Evolutionary conservation across 768 basidiomycete genomes (phyloP).

Genomic region (Boletus barrowsii): DNA sequence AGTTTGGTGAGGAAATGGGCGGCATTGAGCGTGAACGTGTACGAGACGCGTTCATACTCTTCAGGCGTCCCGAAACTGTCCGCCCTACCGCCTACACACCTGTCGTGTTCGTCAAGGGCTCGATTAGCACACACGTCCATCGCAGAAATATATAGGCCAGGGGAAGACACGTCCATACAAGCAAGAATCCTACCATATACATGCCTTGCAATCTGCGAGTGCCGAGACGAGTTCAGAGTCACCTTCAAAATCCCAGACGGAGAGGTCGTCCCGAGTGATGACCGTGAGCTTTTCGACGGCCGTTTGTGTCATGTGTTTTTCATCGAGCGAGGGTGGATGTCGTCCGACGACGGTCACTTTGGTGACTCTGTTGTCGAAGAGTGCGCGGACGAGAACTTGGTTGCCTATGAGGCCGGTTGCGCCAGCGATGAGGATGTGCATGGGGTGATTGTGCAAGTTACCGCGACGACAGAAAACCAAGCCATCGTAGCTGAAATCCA

Average conservation of each 20-base stretch:
- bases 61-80: conserved; percentile 20
- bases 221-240: conserved; percentile 22
- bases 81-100: conserved; percentile 26
- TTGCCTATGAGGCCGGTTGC: conserved; percentile 26
- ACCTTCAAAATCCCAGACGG: conserved; percentile 27
- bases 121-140: conserved; percentile 1
- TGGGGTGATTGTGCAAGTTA: too few relatives aligned
- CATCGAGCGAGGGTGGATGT: conserved; percentile 21
- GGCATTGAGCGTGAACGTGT: conserved; percentile 24
- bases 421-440: conserved; percentile 28
- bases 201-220: conserved; percentile 22
- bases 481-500: too few relatives aligned
- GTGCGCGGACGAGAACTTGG: conserved; percentile 14
- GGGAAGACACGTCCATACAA: not conserved
- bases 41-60: conserved; percentile 26
- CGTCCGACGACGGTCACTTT: conserved; percentile 26
- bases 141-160: not conserved
- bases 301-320: conserved; percentile 13
- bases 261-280: conserved; percentile 24
- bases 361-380: conserved; percentile 20
- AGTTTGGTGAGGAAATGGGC: conserved; percentile 21
- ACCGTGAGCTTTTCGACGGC: conserved; percentile 18
- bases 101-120: not conserved
- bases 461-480: too few relatives aligned
- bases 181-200: conserved; percentile 20